Conservation (phyloP, 2,329 filamentous ascomycete genomes). For the Phyllosticta paracitricarpa region DNA sequence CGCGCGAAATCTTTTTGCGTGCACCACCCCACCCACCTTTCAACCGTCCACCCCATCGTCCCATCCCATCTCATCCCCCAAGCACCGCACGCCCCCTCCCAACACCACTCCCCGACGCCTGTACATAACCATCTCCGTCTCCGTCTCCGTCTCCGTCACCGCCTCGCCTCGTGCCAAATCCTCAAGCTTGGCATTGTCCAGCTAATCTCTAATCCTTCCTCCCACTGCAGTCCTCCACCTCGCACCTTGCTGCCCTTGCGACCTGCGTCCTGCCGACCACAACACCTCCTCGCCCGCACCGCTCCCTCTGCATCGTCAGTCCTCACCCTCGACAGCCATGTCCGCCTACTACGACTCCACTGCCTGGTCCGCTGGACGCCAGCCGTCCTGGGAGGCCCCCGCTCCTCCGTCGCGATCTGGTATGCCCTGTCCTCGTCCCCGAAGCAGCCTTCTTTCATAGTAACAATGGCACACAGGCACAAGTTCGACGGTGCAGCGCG, state of each 20-base stretch:
- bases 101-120: conserved; percentile 5
- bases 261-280: neutral
- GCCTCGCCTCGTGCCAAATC: neutral
- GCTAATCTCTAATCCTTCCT: conserved; percentile 3
- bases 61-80: neutral
- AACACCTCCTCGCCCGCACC: neutral
- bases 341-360: conserved; percentile 57
- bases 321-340: conserved; percentile 8
- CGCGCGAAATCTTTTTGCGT: conserved; percentile 11
- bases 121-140: conserved; percentile 8
- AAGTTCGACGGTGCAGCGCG: conserved; percentile 55
- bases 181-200: neutral
- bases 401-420: conserved; percentile 63
- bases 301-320: neutral
- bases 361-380: conserved; percentile 52
- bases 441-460: conserved; percentile 13
- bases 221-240: neutral
- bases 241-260: conserved; percentile 3
- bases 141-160: neutral
- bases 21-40: conserved; percentile 8
- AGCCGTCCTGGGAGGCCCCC: conserved; percentile 64
- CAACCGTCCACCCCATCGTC: neutral
- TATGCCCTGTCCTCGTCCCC: conserved; percentile 34
- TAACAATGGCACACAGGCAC: conserved; percentile 47
- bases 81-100: conserved; percentile 5